A percentile compares a stretch with the other conserved stretches of the same genome.
These are phyloP conservation scores for Aphanomyces astaci DNA, from an alignment of 352 stramenopile genomes.

Conservation along the genomic window DNA sequence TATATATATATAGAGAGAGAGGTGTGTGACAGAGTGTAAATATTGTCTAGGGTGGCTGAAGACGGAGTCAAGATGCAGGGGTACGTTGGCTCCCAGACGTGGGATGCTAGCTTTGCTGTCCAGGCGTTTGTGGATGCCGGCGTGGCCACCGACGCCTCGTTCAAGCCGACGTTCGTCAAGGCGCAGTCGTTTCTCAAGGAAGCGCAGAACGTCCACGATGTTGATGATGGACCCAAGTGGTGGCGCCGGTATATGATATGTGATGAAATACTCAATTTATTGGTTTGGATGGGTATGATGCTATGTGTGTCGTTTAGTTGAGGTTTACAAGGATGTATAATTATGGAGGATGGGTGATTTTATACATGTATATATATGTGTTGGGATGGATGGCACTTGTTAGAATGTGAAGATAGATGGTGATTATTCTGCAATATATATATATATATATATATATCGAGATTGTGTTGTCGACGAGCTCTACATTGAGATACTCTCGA, in stretches of 20 bases:
- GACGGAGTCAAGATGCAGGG: conserved; percentile 91
- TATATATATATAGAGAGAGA: no score
- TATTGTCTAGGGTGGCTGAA: conserved; percentile 52
- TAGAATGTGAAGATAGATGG: no score
- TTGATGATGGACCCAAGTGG: conserved; percentile 51
- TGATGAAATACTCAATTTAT: not conserved
- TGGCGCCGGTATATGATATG: conserved; percentile 36
- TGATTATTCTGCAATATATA: no score
- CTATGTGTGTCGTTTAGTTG: no score
- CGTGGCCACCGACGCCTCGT: conserved; percentile 10
- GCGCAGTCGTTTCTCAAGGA: conserved; percentile 69
- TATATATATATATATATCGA: no score
- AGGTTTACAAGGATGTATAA: no score
- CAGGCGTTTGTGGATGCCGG: conserved; percentile 64
- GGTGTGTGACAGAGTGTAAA: not conserved
- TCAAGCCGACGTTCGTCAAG: conserved; percentile 24
- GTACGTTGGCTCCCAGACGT: conserved; percentile 82
- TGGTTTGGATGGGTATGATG: no score
- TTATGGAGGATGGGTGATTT: no score
- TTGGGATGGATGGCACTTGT: no score
- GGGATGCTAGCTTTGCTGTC: conserved; percentile 85
- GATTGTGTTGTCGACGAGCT: no score
- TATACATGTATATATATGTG: no score
- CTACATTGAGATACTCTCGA: no score
- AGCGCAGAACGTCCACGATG: conserved; percentile 72